Base-by-base conservation (phyloP, 2,329 filamentous ascomycete genomes). In the Trichophaea hybrida region DNA sequence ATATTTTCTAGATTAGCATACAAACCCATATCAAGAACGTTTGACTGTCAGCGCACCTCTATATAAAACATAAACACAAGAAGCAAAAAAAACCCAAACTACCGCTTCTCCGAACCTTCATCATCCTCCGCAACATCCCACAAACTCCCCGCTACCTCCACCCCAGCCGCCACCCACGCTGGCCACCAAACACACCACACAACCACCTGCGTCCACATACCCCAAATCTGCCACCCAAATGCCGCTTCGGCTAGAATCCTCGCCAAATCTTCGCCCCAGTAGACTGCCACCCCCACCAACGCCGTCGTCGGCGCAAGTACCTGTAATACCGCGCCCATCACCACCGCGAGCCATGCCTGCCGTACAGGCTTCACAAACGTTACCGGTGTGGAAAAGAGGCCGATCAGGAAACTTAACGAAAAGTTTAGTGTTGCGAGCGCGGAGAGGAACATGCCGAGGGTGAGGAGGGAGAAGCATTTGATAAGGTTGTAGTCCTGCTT, bases 111-210 rank as follows among this genome's bases (percentile, higher is more conserved):
- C 24, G 24, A 1, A 24, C 24, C 24, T 4, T 43, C 38, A 10
- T 43, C n/a, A 15, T 43, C 38, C 38, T 43, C 38, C 10, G 38
- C 38, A 43, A 43, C 38, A 10, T 15, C 38, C 15, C 55, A 60
- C 64, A 62, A 65, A 35, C 55, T 64, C 13, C 60, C 60, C 43
- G 51, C 59, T n/a, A 64, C 65, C 46, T 63, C 59, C 3, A 67
- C 59, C 43, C 64, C 60, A 15, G 58, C 86, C 5, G 83, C 79
- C 40, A 93, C 72, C 90, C 90, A 96, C 6, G 88, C 88, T 0
- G 90, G 90, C 85, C 88, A 93, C 90, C 90, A 96, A 48, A 95
- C 83, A 70, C 88, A 86, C 87, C 89, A 95, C n/a, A 95, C 79
- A 8, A 94, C 81, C 15, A 95, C 82, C 61, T 87, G 84, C 1